Evolutionary conservation across 164 flowering plant species (phyloP), one percentile per base, ranked within the genome.

Genomic region (Amborella trichopoda): DNA sequence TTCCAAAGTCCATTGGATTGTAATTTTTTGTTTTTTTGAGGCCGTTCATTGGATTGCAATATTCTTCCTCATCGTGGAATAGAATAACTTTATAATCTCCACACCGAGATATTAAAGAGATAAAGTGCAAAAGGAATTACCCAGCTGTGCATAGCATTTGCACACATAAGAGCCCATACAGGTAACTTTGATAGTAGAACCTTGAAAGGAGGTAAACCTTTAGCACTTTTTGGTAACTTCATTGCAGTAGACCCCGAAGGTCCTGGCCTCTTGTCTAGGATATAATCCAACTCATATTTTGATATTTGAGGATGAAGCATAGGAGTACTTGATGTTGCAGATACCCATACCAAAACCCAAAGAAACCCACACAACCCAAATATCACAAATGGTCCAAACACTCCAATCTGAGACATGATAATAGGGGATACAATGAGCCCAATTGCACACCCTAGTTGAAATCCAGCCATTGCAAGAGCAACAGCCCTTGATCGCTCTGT

Each of bases 81-180:
- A n/a, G n/a, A n/a, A n/a, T n/a, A n/a, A n/a, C n/a, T n/a, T n/a
- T n/a, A n/a, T n/a, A n/a, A n/a, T n/a, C n/a, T n/a, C n/a, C n/a
- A n/a, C n/a, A n/a, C n/a, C n/a, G n/a, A n/a, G n/a, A n/a, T n/a
- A n/a, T n/a, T n/a, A n/a, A n/a, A n/a, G n/a, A n/a, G n/a, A n/a
- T n/a, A n/a, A n/a, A n/a, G n/a, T n/a, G n/a, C n/a, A n/a, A n/a
- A n/a, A 28, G 37, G 21, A n/a, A 59, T 59, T 86, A 87, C 96
- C 99, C 95, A 84, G 70, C 88, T 82, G 62, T 84, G 96, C 96
- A 84, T 87, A 21, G 90, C 68, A 75, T 87, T 91, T 45, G 96
- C 95, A 55, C 72, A 66, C 30, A 91, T 80, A 28, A 91, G 60
- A 28, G 96, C 79, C 95, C 96, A 91, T 44, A 95, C 77, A 38